Percentiles rank a stretch among this genome's conserved stretches.
Evolutionary conservation across 345 rosid genomes (phyloP).

Genomic region (Punica granatum): DNA sequence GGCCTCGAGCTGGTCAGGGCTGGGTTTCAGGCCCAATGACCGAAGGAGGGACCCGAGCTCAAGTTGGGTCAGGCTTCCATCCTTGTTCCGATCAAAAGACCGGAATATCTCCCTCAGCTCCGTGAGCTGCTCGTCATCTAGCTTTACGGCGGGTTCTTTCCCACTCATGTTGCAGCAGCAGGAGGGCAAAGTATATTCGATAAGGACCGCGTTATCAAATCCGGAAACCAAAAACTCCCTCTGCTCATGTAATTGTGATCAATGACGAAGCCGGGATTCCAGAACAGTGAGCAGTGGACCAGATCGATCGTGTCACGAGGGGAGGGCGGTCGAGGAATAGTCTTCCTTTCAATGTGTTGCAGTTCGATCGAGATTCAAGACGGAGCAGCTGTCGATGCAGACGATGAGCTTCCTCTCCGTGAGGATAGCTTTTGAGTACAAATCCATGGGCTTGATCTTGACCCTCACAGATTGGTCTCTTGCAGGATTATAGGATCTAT

Average conservation of each 20-base stretch:
- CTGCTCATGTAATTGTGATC: neutral
- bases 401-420: neutral
- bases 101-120: slow-evolving; percentile 76
- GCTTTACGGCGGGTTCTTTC: slow-evolving; percentile 21
- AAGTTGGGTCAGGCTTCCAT: slow-evolving; percentile 78
- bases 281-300: too few relatives aligned
- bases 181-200: neutral
- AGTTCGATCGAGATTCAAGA: neutral
- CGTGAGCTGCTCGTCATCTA: slow-evolving; percentile 63
- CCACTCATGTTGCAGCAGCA: neutral
- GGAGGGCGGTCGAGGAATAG: too few relatives aligned
- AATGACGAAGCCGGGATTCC: neutral
- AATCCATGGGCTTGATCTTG: neutral
- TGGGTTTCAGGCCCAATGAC: slow-evolving; percentile 61
- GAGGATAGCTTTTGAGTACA: neutral
- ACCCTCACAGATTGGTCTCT: neutral
- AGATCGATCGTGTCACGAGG: too few relatives aligned
- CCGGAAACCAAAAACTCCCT: neutral
- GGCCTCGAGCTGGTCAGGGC: slow-evolving; percentile 59
- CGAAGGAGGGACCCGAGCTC: slow-evolving; percentile 81
- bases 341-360: neutral
- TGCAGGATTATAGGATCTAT: neutral
- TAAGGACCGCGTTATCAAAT: neutral
- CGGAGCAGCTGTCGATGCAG: neutral
- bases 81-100: slow-evolving; percentile 74